Percentiles rank a stretch among this genome's conserved stretches.
phyloP scores from a whole-genome alignment of 2,329 filamentous ascomycete genomes.

The Meredithiella fracta region DNA sequence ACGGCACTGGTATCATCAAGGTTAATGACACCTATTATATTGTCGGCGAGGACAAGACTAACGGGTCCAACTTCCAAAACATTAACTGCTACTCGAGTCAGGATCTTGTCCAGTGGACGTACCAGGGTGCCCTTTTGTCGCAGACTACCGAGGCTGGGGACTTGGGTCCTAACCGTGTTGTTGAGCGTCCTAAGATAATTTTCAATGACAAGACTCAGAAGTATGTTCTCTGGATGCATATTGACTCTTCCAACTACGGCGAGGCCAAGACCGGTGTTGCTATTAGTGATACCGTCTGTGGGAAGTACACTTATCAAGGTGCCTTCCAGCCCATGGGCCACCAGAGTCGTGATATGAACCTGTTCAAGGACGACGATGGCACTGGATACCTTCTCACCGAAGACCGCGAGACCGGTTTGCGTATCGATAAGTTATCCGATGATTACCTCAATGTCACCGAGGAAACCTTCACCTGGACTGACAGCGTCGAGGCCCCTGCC shows the following conservation, averaged over 20 bases:
- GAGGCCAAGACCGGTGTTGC: constrained; percentile 51
- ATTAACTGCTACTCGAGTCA: constrained; percentile 51
- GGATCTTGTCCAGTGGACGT: constrained; percentile 48
- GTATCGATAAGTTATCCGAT: constrained; percentile 38
- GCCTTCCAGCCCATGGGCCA: constrained; percentile 23
- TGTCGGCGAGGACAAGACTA: constrained; percentile 53
- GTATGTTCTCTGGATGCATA: constrained; percentile 56
- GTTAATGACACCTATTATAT: constrained; percentile 45
- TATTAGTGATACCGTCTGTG: constrained; percentile 40
- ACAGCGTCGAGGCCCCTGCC: constrained; percentile 45
- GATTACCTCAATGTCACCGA: constrained; percentile 38
- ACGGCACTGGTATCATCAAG: constrained; percentile 47
- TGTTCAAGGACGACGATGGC: constrained; percentile 46
- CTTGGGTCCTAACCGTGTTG: constrained; percentile 42
- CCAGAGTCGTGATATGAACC: constrained; percentile 38
- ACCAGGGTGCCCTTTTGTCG: constrained; percentile 41
- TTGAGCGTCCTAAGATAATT: constrained; percentile 53
- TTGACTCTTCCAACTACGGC: constrained; percentile 42
- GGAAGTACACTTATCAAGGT: constrained; percentile 31
- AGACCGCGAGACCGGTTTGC: constrained; percentile 40
- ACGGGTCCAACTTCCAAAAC: constrained; percentile 44
- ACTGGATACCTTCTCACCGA: constrained; percentile 45
- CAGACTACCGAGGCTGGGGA: constrained; percentile 33
- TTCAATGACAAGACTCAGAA: constrained; percentile 47
- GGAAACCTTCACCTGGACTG: constrained; percentile 34